These are phyloP conservation scores for Saccharomyces hybrid DNA, from an alignment of 1,139 yeast genomes.

Conservation along the genomic window DNA sequence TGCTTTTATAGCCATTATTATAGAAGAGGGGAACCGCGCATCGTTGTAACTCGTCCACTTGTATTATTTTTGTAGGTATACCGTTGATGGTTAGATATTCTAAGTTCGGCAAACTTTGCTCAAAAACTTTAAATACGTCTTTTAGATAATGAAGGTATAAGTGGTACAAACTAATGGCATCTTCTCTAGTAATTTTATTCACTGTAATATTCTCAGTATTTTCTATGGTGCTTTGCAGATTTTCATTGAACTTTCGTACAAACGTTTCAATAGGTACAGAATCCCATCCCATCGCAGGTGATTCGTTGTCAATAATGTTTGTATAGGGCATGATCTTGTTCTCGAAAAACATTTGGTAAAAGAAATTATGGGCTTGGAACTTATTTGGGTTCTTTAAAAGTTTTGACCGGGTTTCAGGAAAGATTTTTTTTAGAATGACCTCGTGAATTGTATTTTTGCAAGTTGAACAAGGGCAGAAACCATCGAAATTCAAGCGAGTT, in stretches of 20 bases:
- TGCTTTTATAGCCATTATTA: conserved; percentile 18
- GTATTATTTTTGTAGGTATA: conserved; percentile 23
- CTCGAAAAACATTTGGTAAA: conserved; percentile 21
- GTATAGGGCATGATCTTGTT: conserved; percentile 29
- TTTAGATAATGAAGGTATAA: conserved; percentile 26
- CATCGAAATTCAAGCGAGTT: conserved; percentile 16
- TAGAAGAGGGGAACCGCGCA: conserved; percentile 26
- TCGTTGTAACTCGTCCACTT: conserved; percentile 23
- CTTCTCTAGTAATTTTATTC: conserved; percentile 12
- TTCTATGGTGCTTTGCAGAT: background rate
- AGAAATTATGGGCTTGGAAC: conserved; percentile 19
- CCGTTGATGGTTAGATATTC: conserved; percentile 24
- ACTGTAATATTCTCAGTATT: conserved; percentile 1
- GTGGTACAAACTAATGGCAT: conserved; percentile 22
- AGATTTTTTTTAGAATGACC: conserved; percentile 20
- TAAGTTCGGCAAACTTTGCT: conserved; percentile 19
- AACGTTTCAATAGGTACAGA: conserved; percentile 18
- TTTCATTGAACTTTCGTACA: conserved; percentile 15
- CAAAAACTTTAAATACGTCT: conserved; percentile 23
- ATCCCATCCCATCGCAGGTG: conserved; percentile 25
- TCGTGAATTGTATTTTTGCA: conserved; percentile 20
- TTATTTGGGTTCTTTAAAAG: conserved; percentile 17
- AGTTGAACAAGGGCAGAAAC: conserved; percentile 23
- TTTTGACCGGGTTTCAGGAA: conserved; percentile 18
- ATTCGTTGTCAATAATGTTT: conserved; percentile 18